Percentiles rank a stretch among this genome's conserved stretches.
phyloP scores from a whole-genome alignment of 306 rosid species.

The Vigna unguiculata region DNA sequence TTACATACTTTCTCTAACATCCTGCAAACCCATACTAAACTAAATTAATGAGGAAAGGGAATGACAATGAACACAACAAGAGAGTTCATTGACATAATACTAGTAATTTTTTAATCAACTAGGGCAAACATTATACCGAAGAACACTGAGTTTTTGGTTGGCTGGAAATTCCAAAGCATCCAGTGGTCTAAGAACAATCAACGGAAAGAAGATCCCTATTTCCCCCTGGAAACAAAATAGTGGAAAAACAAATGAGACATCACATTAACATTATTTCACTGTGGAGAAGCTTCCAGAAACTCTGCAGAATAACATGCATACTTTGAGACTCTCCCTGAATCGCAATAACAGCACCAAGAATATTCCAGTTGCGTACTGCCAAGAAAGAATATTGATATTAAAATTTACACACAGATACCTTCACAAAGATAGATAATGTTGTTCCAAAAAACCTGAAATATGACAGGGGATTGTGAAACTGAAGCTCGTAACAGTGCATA shows the following conservation, averaged over 20 bases:
- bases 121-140: conserved; percentile 70
- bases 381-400: conserved; percentile 48
- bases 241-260: conserved; percentile 36
- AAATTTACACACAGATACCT: conserved; percentile 28
- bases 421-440: conserved; percentile 29
- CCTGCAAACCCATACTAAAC: conserved; percentile 63
- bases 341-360: conserved; percentile 91
- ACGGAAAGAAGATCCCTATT: conserved; percentile 96
- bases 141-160: conserved; percentile 91
- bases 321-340: conserved; percentile 99
- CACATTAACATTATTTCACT: conserved; percentile 41
- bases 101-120: conserved; percentile 38
- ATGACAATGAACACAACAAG: conserved; percentile 29
- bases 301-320: conserved; percentile 55
- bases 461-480: conserved; percentile 88
- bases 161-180: conserved; percentile 80
- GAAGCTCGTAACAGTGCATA: conserved; percentile 96
- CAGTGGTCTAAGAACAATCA: conserved; percentile 92
- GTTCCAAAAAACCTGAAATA: conserved; percentile 83
- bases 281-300: conserved; percentile 40
- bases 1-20: conserved; percentile 94
- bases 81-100: conserved; percentile 13
- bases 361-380: conserved; percentile 96
- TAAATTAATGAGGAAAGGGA: conserved; percentile 46
- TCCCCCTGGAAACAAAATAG: conserved; percentile 81